These are phyloP conservation scores for Aspergillus cristatus DNA, from an alignment of 495 filamentous ascomycete genomes.

Conservation along the genomic window DNA sequence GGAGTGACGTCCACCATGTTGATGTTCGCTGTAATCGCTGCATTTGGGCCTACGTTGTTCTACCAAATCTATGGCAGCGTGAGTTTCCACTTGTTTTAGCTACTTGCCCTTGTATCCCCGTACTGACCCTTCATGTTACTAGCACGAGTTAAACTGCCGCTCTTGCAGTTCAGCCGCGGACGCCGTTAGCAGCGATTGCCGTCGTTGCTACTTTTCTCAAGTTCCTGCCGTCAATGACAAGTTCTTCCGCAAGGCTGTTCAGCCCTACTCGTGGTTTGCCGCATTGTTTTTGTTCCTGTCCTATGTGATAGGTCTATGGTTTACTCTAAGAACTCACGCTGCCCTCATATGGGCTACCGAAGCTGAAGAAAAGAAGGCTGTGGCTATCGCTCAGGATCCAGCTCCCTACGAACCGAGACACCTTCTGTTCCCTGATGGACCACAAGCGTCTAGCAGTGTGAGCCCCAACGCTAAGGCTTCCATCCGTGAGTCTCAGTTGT, in stretches of 20 bases:
- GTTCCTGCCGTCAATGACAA: slow-evolving; percentile 72
- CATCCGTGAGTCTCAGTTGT: slow-evolving; percentile 78
- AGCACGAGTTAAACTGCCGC: slow-evolving; percentile 89
- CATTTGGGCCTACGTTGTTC: slow-evolving; percentile 97
- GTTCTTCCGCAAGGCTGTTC: slow-evolving; percentile 84
- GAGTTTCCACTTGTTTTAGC: slow-evolving; percentile 23
- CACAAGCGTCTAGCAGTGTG: slow-evolving; percentile 21
- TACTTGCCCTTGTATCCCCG: neutral
- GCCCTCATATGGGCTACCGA: slow-evolving; percentile 94
- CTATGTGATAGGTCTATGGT: slow-evolving; percentile 91
- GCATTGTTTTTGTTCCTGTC: slow-evolving; percentile 81
- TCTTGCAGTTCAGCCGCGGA: slow-evolving; percentile 51
- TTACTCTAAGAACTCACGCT: slow-evolving; percentile 92
- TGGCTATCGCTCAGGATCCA: slow-evolving; percentile 28
- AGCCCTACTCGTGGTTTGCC: slow-evolving; percentile 85
- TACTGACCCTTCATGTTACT: slow-evolving; percentile 16
- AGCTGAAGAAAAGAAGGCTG: slow-evolving; percentile 69
- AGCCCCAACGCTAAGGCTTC: slow-evolving; percentile 20
- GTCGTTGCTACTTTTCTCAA: slow-evolving; percentile 89
- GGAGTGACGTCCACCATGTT: slow-evolving; percentile 98
- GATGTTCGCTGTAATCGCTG: slow-evolving; percentile 90
- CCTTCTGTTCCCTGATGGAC: slow-evolving; percentile 18
- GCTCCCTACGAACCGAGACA: slow-evolving; percentile 34
- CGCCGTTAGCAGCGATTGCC: slow-evolving; percentile 57
- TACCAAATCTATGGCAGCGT: slow-evolving; percentile 97